These are phyloP conservation scores for Talaromyces nanjingensis DNA, from an alignment of 495 filamentous ascomycete species.

Conservation along the genomic window DNA sequence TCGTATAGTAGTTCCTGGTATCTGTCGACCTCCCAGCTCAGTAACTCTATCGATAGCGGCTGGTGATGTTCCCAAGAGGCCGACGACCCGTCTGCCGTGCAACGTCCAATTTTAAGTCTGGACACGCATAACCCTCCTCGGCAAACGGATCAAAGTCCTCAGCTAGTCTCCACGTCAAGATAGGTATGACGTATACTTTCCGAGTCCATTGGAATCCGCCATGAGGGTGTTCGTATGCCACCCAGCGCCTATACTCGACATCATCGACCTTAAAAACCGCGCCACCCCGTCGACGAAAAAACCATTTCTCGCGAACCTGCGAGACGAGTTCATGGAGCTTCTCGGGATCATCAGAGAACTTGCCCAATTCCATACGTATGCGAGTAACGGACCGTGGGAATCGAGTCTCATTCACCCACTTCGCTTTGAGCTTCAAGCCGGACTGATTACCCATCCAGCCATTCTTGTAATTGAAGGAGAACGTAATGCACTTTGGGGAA, in stretches of 20 bases:
- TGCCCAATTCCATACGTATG: neutral
- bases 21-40: too few species aligned
- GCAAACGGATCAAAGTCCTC: neutral
- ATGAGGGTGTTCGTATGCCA: neutral
- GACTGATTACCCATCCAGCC: neutral
- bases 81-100: neutral
- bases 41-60: neutral
- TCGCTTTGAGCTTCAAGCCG: neutral
- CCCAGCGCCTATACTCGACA: neutral
- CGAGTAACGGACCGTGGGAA: neutral
- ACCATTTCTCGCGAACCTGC: conserved; percentile 17
- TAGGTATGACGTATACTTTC: neutral
- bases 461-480: neutral
- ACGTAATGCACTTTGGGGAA: neutral
- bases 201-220: neutral
- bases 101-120: neutral
- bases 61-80: neutral
- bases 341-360: neutral
- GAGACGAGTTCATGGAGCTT: conserved; percentile 13
- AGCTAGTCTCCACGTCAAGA: neutral
- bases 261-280: conserved; percentile 9
- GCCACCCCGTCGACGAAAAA: conserved; percentile 18
- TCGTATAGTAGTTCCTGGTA: neutral
- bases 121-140: neutral
- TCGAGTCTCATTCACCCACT: neutral